phyloP scores from a whole-genome alignment of 768 basidiomycete species.

The Termitomyces sp. region DNA sequence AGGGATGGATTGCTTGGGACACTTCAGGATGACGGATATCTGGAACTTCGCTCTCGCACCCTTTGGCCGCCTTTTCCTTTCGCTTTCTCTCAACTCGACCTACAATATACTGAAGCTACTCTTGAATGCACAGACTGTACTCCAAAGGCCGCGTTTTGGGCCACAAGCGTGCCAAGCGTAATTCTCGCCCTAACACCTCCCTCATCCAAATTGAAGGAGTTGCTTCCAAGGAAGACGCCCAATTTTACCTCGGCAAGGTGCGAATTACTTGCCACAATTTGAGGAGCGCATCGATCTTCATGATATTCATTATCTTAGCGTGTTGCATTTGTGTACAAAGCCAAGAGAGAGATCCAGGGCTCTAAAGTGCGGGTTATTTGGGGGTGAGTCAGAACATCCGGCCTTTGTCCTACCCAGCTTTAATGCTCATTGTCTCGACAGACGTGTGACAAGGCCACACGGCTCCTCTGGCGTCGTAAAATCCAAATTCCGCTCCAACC shows the following conservation, averaged over 20 bases:
- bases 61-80: not conserved
- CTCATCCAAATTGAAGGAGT: conserved; percentile 98
- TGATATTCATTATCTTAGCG: conserved; percentile 45
- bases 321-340: conserved; percentile 97
- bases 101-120: conserved; percentile 12
- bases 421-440: conserved; percentile 19
- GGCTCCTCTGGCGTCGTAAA: conserved; percentile 95
- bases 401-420: not conserved
- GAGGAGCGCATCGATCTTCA: not conserved
- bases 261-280: conserved; percentile 15
- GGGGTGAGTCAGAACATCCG: conserved; percentile 56
- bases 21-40: conserved; percentile 15
- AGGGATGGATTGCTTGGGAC: conserved; percentile 40
- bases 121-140: conserved; percentile 65
- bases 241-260: conserved; percentile 99
- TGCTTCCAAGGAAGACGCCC: conserved; percentile 85
- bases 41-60: not conserved
- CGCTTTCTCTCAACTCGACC: not conserved
- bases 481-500: conserved; percentile 93
- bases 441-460: conserved; percentile 90
- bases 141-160: conserved; percentile 94
- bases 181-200: conserved; percentile 92
- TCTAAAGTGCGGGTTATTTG: conserved; percentile 97
- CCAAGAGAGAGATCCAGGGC: conserved; percentile 90
- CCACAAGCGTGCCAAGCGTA: conserved; percentile 98